Conservation (phyloP, 441 rosid genomes). For the Geranium incanum region DNA sequence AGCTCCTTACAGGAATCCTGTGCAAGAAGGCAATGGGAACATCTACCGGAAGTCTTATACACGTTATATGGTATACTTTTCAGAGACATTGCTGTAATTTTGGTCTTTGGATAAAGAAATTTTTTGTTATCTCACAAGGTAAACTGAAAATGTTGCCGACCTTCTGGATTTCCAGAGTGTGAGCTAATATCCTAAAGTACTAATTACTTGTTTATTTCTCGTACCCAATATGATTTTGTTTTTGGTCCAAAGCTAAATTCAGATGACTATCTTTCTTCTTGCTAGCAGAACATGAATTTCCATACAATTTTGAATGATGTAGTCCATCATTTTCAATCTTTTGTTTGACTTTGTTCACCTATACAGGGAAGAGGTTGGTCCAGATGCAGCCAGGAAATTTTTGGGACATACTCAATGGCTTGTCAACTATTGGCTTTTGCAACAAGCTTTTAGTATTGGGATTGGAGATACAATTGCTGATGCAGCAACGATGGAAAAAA, state of each 20-base stretch:
- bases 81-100: neutral
- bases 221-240: neutral
- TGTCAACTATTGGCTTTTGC: slow-evolving; percentile 98
- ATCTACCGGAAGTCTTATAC: slow-evolving; percentile 90
- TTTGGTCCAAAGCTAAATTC: neutral
- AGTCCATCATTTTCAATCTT: slow-evolving; percentile 7
- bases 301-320: neutral
- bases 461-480: slow-evolving; percentile 99
- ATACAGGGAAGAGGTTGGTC: slow-evolving; percentile 98
- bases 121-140: neutral
- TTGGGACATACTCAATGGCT: slow-evolving; percentile 99
- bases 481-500: slow-evolving; percentile 91
- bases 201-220: neutral
- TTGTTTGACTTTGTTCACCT: slow-evolving; percentile 5
- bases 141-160: neutral
- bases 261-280: neutral
- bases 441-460: slow-evolving; percentile 94
- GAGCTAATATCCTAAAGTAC: neutral
- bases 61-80: slow-evolving; percentile 76
- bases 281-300: neutral
- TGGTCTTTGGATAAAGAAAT: neutral
- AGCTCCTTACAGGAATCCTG: slow-evolving; percentile 82
- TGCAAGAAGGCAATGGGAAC: slow-evolving; percentile 98
- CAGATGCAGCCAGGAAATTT: slow-evolving; percentile 98
- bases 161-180: neutral